Conservation (phyloP, 2,329 filamentous ascomycete species). For the Paracorniculantispora psalliotae region DNA sequence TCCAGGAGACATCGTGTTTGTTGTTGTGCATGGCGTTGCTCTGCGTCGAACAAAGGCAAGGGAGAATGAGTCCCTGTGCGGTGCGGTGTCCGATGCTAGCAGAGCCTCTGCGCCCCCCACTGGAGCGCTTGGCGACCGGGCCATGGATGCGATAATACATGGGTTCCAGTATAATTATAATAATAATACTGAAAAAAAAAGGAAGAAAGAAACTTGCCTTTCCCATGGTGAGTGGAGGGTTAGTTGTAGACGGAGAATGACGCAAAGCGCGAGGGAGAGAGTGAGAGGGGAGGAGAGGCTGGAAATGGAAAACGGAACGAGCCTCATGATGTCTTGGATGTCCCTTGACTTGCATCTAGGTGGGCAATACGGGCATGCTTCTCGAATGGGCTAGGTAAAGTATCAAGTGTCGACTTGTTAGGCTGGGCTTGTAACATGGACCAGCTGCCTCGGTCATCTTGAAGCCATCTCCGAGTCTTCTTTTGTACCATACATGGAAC, state of each 20-base stretch:
- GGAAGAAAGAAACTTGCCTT: slow-evolving; percentile 7
- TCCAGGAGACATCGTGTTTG: background rate
- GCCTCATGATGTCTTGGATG: too few relatives aligned
- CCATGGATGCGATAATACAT: background rate
- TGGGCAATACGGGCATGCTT: too few relatives aligned
- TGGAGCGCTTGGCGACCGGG: slow-evolving; percentile 4
- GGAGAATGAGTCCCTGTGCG: too few relatives aligned
- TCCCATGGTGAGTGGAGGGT: background rate
- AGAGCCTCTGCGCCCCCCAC: slow-evolving; percentile 5
- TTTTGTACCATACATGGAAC: background rate
- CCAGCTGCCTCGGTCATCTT: background rate
- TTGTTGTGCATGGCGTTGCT: background rate
- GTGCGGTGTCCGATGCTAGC: too few relatives aligned
- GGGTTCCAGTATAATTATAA: background rate
- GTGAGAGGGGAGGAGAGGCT: too few relatives aligned
- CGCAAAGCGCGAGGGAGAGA: background rate
- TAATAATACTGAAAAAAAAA: background rate
- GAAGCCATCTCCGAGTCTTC: background rate
- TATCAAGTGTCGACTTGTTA: too few relatives aligned
- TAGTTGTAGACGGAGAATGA: background rate
- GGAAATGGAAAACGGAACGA: too few relatives aligned
- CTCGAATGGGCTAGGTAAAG: too few relatives aligned
- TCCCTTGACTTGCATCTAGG: too few relatives aligned
- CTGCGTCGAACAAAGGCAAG: background rate
- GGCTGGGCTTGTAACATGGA: too few relatives aligned